phyloP scores from a whole-genome alignment of 495 filamentous ascomycete species.

The Penicillium atrosanguineum region DNA sequence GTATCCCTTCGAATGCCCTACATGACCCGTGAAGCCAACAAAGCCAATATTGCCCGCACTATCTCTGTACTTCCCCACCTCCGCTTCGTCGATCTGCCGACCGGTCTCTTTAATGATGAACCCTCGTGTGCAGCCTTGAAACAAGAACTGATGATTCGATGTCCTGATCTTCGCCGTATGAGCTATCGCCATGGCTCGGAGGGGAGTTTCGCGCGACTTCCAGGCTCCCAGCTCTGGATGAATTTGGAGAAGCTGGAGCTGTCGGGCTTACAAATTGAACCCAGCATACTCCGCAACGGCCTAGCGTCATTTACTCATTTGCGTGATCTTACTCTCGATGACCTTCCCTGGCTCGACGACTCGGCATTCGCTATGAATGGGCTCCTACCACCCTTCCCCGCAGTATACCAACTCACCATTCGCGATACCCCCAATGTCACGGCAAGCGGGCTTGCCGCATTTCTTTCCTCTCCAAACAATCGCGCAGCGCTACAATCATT shows the following conservation, averaged over 20 bases:
- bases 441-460: conserved; percentile 60
- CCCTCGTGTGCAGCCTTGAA: conserved; percentile 68
- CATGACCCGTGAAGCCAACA: conserved; percentile 88
- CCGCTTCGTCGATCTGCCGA: conserved; percentile 84
- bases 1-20: conserved; percentile 88
- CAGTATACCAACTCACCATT: conserved; percentile 66
- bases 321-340: conserved; percentile 66
- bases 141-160: conserved; percentile 79
- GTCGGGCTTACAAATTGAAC: conserved; percentile 68
- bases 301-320: conserved; percentile 64
- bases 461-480: conserved; percentile 53
- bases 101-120: conserved; percentile 77
- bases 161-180: conserved; percentile 84
- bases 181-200: conserved; percentile 76
- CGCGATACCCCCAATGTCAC: conserved; percentile 68
- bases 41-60: conserved; percentile 77
- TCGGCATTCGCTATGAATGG: conserved; percentile 62
- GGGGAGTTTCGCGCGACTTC: conserved; percentile 68
- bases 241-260: conserved; percentile 81
- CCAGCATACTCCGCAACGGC: conserved; percentile 64
- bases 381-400: conserved; percentile 62
- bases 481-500: conserved; percentile 56
- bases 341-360: conserved; percentile 70
- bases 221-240: conserved; percentile 64
- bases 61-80: conserved; percentile 83